Evolutionary conservation across 2,329 filamentous ascomycete genomes (phyloP), one percentile per base, ranked within the genome.

Genomic region (Verticillium longisporum): DNA sequence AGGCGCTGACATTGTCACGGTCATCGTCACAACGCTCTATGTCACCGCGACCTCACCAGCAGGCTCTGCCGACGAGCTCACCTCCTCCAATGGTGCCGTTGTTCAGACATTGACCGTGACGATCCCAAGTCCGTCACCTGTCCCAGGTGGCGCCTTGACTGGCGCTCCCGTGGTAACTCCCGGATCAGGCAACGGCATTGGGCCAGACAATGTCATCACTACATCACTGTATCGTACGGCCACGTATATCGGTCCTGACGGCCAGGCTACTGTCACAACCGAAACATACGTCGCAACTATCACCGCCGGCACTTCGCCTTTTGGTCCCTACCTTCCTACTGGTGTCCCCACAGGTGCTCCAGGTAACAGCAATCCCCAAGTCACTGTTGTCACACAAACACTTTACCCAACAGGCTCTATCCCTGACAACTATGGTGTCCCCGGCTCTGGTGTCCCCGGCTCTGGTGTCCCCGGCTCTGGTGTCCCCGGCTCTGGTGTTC

Each of bases 201-300:
- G 36, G 14, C 18, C 36, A 11, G 56, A 26, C 31, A 61, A 37
- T 50, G 66, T 60, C n/a, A 34, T 66, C 13, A 68, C 66, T 2
- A 68, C 70, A 3, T 66, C 65, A 13, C 33, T 65, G 18, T 61
- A 63, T 37, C 69, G 68, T n/a, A 70, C 66, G n/a, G 70, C 66
- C 61, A 72, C 72, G 18, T 61, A 69, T 18, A 62, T 68, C n/a
- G 71, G 68, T 13, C 18, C 66, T 26, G 66, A 70, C 56, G 71
- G 71, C 3, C 66, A 67, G 21, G 67, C 71, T 14, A 70, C 71
- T 2, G 60, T 61, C 65, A 33, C n/a, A 33, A 68, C 73, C 10
- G 68, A 73, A 55, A 74, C 72, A 13, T 64, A 75, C 34, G 64
- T 75, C 26, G 60, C 61, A 31, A 66, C 62, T 11, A 14, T 65